phyloP scores from a whole-genome alignment of 176 grass and related monocot genomes.

The sorghum (Sorghum bicolor) region Sorghum_bicolor_NCBIv3 NC_012873.2:51727501-51728000 shows the following conservation, averaged over 20 bases:
- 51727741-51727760: not conserved
- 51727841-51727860: not conserved
- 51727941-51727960: slow-evolving; percentile 6
- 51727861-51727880: not conserved
- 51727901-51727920: not conserved
- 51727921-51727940: not conserved
- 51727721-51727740: not conserved
- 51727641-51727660: not conserved
- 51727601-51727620: not conserved
- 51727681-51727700: not conserved
- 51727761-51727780: not conserved
- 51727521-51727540: not conserved
- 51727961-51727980: slow-evolving; percentile 5
- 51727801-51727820: not conserved
- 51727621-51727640: not conserved
- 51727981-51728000: slow-evolving; percentile 2
- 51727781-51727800: not conserved
- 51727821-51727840: not conserved
- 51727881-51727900: not conserved
- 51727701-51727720: not conserved
- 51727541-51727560: not conserved
- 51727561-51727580: not conserved
- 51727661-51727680: not conserved
- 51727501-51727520: not conserved
- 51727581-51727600: not conserved